Percentiles rank a stretch among this genome's conserved stretches.
phyloP scores from a whole-genome alignment of 1,284 basidiomycete species.

The Sanguinoderma infundibulare region DNA sequence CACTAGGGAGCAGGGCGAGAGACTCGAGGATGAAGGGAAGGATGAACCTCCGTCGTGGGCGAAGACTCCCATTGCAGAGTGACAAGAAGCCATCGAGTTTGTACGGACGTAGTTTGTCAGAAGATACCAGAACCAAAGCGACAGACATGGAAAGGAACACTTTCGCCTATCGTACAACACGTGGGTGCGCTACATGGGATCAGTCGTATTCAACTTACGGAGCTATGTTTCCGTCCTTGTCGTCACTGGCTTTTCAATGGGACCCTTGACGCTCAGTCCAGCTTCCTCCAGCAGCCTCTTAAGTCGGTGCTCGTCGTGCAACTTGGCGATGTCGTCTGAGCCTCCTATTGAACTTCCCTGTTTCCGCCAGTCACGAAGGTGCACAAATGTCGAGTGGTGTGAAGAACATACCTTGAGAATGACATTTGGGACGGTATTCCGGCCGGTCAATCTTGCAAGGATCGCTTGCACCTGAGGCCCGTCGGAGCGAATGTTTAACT shows the following conservation, averaged over 20 bases:
- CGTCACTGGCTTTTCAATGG: neutral
- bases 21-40: conserved; percentile 36
- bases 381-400: neutral
- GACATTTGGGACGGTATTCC: conserved; percentile 77
- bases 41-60: conserved; percentile 38
- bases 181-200: neutral
- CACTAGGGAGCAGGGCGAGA: conserved; percentile 33
- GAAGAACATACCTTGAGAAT: conserved; percentile 44
- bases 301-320: conserved; percentile 54
- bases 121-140: neutral
- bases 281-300: conserved; percentile 47
- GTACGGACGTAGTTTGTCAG: too few species aligned
- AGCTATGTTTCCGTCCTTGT: neutral
- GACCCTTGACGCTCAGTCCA: conserved; percentile 39
- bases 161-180: conserved; percentile 1
- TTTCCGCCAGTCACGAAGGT: neutral
- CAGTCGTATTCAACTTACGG: neutral
- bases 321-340: conserved; percentile 60
- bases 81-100: conserved; percentile 15
- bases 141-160: neutral
- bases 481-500: conserved; percentile 78
- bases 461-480: conserved; percentile 65
- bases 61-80: too few species aligned
- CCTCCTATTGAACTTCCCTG: conserved; percentile 74
- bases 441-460: conserved; percentile 67